Base-by-base conservation (phyloP, 2,329 filamentous ascomycete species). In the Colletotrichum somersetense region DNA sequence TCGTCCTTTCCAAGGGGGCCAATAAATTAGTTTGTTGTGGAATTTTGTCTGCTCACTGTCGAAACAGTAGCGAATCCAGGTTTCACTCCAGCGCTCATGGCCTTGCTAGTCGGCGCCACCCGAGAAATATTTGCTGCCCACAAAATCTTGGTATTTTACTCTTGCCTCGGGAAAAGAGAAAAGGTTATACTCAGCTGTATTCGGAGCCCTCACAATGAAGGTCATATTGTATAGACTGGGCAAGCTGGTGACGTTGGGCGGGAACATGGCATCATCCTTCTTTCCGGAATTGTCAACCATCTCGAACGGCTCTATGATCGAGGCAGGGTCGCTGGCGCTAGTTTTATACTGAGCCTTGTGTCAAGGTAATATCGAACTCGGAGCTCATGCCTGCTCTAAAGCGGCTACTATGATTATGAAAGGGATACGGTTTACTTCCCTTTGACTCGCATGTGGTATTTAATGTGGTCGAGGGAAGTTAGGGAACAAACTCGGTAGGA, bases 151-250 rank as follows among this genome's bases (percentile, higher is more conserved):
- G 16, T 14, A 42, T 42, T 16, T 3, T 14, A 42, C 40, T 42
- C 14, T 14, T 16, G 40, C 1, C 40, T 42, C 14, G 16, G 40
- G 14, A 16, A 42, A 42, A 42, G 40, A 5, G 6, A 14, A 12
- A 14, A 6, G n/a, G n/a, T n/a, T n/a, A n/a, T n/a, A n/a, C n/a
- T n/a, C 40, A 42, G 14, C 5, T 16, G 16, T 16, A 44, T 44
- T 20, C 16, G 77, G 78, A 0, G 76, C 77, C 38, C 74, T 78
- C 4, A 80, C 77, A 20, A 77, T 77, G 40, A 81, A 74, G 30
- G 74, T 76, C 12, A 80, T 75, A 16, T 79, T 79, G 67, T 81
- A 82, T 12, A 81, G 76, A 4, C 74, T 75, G 2, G 80, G 81
- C 3, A 82, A 74, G 8, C 75, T 72, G 2, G 77, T 80, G 1